Base-by-base conservation (phyloP, 805 yeast species). In the Candida wancherniae region DNA sequence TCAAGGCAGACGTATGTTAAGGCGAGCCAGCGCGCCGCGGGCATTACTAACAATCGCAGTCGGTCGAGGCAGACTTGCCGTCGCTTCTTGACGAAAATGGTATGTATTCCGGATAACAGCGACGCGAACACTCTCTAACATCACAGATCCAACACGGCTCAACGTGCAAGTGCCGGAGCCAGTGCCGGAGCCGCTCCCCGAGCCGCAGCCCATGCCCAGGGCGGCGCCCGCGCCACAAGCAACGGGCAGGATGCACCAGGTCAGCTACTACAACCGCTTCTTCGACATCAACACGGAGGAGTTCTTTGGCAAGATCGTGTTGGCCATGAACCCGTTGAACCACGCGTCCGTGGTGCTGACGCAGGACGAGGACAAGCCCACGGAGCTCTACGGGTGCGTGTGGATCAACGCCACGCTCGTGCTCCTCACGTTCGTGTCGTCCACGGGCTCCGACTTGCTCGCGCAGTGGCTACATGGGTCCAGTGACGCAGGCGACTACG, bases 391-490 rank as follows among this genome's bases (percentile, higher is more conserved):
- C 54, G 96, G 96, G 1, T 82, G 94, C 6, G 63, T 86, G 12
- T 88, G 97, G 97, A 77, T 88, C 25, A 83, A 90, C 9, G 86
- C 87, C 0, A 81, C 95, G 0, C 73, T 85, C 29, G 75, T 84
- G 1, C 75, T 84, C 42, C 62, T 80, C 19, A 66, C 84, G 53
- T 87, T 87, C 58, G 77, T 86, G 36, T 71, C 87, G 26, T 73
- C 82, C 20, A 80, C 94, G 0, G 70, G 84, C 13, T 73, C 84
- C 3, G 77, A 79, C 28, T 50, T 82, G 14, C 46, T 86, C n/a
- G 62, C 76, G n/a, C 68, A 73, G 15, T 68, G 73, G 63, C 45
- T 73, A 16, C 69, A 74, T 49, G 62, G 61, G 13, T 36, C 40
- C n/a, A 44, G 48, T 9, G 22, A 36, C 9, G 61, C 67, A 6